Conservation (phyloP, 176 grass and related monocot genomes). For the Urochloa ruziziensis region DNA sequence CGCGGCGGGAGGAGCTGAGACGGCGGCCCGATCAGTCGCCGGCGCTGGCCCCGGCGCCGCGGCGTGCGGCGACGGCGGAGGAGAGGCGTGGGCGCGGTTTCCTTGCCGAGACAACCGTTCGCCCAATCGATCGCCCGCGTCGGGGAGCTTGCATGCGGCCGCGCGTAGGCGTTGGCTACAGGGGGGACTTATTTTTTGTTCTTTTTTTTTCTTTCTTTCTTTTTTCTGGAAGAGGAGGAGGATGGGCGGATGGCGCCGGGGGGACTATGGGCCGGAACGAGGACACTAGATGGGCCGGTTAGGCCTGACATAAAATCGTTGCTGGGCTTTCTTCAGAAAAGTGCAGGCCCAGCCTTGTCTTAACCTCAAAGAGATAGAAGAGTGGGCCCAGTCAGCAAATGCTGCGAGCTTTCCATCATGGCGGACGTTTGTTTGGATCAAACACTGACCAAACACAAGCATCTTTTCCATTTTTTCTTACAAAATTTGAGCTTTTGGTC, state of each 20-base stretch:
- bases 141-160: neutral
- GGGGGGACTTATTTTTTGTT: neutral
- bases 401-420: neutral
- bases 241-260: neutral
- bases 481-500: neutral
- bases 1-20: neutral
- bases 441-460: neutral
- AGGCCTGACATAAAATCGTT: neutral
- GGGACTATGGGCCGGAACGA: neutral
- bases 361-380: neutral
- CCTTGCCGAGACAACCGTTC: constrained; percentile 23
- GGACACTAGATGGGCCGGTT: neutral
- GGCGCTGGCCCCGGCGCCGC: neutral
- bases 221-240: neutral
- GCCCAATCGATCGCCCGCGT: neutral
- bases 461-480: neutral
- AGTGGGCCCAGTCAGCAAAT: neutral
- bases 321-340: neutral
- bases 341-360: too few relatives aligned
- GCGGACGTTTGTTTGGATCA: neutral
- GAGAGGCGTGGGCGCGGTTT: constrained; percentile 9
- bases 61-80: neutral
- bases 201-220: neutral
- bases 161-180: neutral
- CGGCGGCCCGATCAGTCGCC: neutral